Evolutionary conservation across 345 rosid genomes (phyloP).

Genomic region (Eucalyptus albens): DNA sequence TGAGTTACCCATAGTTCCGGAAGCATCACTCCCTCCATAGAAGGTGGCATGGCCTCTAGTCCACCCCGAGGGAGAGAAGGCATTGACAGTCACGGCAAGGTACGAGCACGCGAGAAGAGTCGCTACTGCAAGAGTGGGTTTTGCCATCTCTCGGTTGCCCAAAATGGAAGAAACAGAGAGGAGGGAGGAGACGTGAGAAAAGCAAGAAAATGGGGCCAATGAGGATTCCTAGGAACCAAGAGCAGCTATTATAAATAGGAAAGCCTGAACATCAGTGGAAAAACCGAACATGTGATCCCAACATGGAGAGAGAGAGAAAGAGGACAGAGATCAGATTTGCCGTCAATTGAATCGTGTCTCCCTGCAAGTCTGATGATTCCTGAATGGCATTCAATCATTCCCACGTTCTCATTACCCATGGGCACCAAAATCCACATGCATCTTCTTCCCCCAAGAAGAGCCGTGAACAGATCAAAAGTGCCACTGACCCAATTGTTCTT

Average conservation of each 20-base stretch:
- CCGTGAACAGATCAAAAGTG: constrained; percentile 15
- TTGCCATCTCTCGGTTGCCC: constrained; percentile 13
- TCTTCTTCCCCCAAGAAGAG: constrained; percentile 14
- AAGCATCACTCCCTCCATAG: constrained; percentile 80
- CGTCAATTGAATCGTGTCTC: not conserved
- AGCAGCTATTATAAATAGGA: not conserved
- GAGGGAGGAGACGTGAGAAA: not conserved
- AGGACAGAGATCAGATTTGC: not conserved
- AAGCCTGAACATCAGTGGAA: not conserved
- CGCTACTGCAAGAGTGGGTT: not conserved
- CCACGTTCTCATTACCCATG: constrained; percentile 28
- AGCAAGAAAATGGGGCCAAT: not conserved
- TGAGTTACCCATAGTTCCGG: constrained; percentile 65
- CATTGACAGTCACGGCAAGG: constrained; percentile 8
- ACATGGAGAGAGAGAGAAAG: not conserved
- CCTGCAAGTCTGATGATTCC: constrained; percentile 14
- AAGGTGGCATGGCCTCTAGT: constrained; percentile 66
- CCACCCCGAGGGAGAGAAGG: constrained; percentile 45
- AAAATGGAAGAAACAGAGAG: not conserved
- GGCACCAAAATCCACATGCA: constrained; percentile 21
- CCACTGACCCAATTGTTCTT: not conserved
- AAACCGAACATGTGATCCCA: constrained; percentile 21
- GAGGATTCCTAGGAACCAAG: not conserved
- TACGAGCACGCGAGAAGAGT: constrained; percentile 15
- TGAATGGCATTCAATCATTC: constrained; percentile 33